Evolutionary conservation across 768 basidiomycete species (phyloP), one percentile per base, ranked within the genome.

Genomic region (Tremella fuciformis): DNA sequence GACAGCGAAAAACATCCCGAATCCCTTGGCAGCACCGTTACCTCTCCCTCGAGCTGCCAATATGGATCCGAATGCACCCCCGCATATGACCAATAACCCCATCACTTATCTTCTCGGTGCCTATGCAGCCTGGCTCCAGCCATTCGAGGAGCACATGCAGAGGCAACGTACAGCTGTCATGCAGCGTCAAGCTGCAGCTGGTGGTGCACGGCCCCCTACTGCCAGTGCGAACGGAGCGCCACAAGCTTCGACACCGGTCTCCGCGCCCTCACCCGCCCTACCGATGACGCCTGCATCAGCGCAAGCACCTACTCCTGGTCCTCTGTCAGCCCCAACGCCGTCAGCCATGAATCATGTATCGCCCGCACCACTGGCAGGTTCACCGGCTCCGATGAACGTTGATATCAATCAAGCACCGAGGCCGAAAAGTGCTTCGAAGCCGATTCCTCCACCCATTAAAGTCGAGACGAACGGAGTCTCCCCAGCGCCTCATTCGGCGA

Each of bases 71-170:
- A 25, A 58, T 22, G 29, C 52, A 13, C 55, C 58, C 24, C 37
- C 34, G 2, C 38, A 53, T 8, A 37, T 46, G 19, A 71, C 63
- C 16, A 66, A 53, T 26, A 53, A 62, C 40, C 60, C 70, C 0
- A 51, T 71, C 19, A 62, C 60, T 29, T 71, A 62, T 39, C 52
- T 71, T 40, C 49, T 66, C 19, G 60, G 60, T 9, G 64, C 47
- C 13, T 69, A 68, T 55, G 39, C 61, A 22, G 59, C 65, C 19
- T 68, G 63, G 51, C 53, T 71, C 15, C 62, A 63, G 46, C 59
- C 63, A 8, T 71, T 71, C 41, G 67, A 71, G 29, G 38, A 59
- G 41, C 67, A 71, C 41, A 66, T 68, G 65, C 13, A 51, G 11
- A 56, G 57, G 26, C 60, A 63, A 22, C 56, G 63, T 42, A 38